Conservation (phyloP, 352 stramenopile genomes). For the Blastocystis sp. region DNA sequence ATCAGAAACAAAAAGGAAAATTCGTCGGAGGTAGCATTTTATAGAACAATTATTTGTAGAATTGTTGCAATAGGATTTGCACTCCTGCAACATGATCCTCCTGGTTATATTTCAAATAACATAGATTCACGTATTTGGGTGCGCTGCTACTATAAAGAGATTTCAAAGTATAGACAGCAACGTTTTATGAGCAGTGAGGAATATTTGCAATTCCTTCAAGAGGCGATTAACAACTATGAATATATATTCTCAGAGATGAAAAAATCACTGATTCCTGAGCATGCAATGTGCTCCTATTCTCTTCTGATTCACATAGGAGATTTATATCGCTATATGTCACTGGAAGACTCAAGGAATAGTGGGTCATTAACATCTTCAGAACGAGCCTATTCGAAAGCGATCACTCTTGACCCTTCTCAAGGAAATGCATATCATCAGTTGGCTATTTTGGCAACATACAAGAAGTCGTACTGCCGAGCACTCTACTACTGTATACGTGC, state of each 20-base stretch:
- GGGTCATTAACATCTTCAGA: neutral
- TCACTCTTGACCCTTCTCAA: neutral
- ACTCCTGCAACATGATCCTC: neutral
- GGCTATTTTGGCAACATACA: neutral
- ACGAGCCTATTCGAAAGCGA: neutral
- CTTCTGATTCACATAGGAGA: conserved; percentile 23
- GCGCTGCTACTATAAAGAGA: neutral
- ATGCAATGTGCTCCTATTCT: neutral
- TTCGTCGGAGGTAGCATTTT: neutral
- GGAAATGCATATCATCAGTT: conserved; percentile 11
- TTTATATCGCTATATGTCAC: neutral
- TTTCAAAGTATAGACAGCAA: neutral
- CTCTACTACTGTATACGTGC: conserved; percentile 19
- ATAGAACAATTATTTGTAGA: neutral
- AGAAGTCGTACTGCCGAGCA: neutral
- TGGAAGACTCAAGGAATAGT: neutral
- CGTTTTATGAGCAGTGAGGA: neutral
- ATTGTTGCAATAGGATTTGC: neutral
- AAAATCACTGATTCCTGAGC: neutral
- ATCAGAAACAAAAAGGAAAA: neutral
- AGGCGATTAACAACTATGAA: neutral
- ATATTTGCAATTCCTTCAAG: neutral
- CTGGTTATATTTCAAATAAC: neutral
- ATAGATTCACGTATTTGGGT: conserved; percentile 11
- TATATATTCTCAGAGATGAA: neutral